A percentile compares a stretch with the other conserved stretches of the same genome.
Conservation (phyloP, 2,329 filamentous ascomycete species). For the Alternaria solani region DNA sequence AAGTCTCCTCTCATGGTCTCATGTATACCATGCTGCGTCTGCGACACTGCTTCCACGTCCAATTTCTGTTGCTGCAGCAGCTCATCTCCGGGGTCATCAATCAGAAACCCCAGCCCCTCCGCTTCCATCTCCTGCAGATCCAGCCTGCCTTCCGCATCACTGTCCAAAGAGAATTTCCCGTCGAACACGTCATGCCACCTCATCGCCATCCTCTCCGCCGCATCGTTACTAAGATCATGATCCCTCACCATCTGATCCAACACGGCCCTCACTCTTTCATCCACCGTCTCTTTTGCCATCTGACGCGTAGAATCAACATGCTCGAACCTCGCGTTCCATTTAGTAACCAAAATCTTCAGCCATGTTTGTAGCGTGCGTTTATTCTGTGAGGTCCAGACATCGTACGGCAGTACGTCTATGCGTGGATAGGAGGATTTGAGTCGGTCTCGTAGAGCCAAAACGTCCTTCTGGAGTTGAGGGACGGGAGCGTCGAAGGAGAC, state of each 20-base stretch:
- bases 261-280: conserved; percentile 23
- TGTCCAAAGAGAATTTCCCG: conserved; percentile 5
- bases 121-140: conserved; percentile 32
- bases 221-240: conserved; percentile 33
- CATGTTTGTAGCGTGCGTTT: conserved; percentile 34
- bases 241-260: conserved; percentile 36
- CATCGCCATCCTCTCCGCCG: conserved; percentile 36
- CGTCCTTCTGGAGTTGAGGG: conserved; percentile 29
- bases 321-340: conserved; percentile 36
- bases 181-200: conserved; percentile 31
- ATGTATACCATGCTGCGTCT: background rate
- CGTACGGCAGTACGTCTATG: conserved; percentile 37
- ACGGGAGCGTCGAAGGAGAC: conserved; percentile 25
- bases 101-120: conserved; percentile 26
- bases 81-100: background rate
- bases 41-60: background rate
- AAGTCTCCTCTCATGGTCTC: background rate
- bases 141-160: conserved; percentile 15
- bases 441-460: conserved; percentile 28
- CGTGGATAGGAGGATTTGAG: conserved; percentile 35
- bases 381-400: conserved; percentile 33
- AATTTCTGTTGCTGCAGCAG: background rate
- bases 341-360: conserved; percentile 35
- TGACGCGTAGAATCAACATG: conserved; percentile 7
- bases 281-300: background rate